Evolutionary conservation across 495 filamentous ascomycete genomes (phyloP), one percentile per base, ranked within the genome.

Genomic region (Astrothelium macrocarpum): DNA sequence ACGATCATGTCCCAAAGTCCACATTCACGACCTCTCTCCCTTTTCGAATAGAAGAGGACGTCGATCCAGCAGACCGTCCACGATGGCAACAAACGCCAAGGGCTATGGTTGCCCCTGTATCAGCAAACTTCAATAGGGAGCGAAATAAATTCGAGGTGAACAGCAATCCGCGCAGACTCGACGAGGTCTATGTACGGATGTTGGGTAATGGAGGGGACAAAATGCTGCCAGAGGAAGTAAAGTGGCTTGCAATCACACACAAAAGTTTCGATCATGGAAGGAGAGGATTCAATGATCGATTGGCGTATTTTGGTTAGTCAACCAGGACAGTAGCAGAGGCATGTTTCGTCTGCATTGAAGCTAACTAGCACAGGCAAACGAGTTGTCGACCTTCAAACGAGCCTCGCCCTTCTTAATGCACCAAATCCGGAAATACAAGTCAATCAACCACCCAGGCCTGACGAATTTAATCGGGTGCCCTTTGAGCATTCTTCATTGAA

Each of bases 241-340:
- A 97, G 76, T 99, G 93, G 94, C 81, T 97, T 67, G 92, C 93
- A 12, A 83, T 99, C 63, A 99, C 94, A 43, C 94, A 99, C 75
- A 97, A 97, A 85, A 96, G 90, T 75, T 97, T 96, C 74, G 94
- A 97, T 76, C 90, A 97, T 69, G 94, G 91, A 59, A 80, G 90
- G 71, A 85, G 91, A 78, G 91, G 91, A 12, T 96, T 89, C 78
- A 99, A 97, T 74, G 92, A 96, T 65, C 85, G 91, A 63, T 80
- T 99, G 74, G 87, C 88, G n/a, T 91, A 88, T 66, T 78, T 96
- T 42, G 94, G 94, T 95, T 83, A 70, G 84, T 70, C 7, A n/a
- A 9, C 26, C 9, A n/a, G 10, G 1, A 56, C 49, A 56, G 49
- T 16, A 11, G 25, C 20, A 26, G 20, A 28, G 9, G 16, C 9